These are phyloP conservation scores for Metarhizium brunneum DNA, from an alignment of 2,329 filamentous ascomycete species.

Conservation along the genomic window DNA sequence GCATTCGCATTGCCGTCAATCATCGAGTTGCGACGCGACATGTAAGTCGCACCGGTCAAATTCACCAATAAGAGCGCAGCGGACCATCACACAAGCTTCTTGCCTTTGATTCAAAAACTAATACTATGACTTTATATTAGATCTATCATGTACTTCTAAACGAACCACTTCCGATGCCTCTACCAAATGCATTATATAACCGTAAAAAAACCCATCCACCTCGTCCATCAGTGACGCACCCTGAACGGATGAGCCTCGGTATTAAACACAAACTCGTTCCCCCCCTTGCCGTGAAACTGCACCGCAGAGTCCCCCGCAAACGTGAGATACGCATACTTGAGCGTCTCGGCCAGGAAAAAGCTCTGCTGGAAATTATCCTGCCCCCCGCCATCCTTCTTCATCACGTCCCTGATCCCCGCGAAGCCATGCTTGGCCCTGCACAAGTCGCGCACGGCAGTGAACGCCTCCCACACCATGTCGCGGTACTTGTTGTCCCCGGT, in stretches of 20 bases:
- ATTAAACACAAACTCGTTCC: constrained; percentile 40
- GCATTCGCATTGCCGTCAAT: too few species aligned
- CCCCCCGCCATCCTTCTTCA: constrained; percentile 47
- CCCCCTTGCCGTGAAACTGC: constrained; percentile 38
- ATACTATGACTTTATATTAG: too few species aligned
- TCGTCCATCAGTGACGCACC: constrained; percentile 7
- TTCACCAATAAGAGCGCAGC: too few species aligned
- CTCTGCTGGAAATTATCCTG: constrained; percentile 69
- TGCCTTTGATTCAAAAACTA: too few species aligned
- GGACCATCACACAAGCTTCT: too few species aligned
- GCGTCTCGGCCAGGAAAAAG: constrained; percentile 78
- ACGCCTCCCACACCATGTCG: constrained; percentile 77
- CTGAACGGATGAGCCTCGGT: constrained; percentile 38
- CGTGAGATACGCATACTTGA: constrained; percentile 77
- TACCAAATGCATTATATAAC: neutral
- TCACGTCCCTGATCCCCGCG: constrained; percentile 57
- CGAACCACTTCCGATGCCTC: too few species aligned
- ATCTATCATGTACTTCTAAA: too few species aligned
- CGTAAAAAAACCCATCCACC: too few species aligned
- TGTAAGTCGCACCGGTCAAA: too few species aligned
- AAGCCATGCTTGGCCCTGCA: constrained; percentile 59
- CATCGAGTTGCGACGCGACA: too few species aligned
- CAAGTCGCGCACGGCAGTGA: constrained; percentile 55
- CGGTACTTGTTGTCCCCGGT: constrained; percentile 69
- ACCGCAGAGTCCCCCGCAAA: constrained; percentile 48